phyloP scores from a whole-genome alignment of 768 basidiomycete species.

The Russula abietina region DNA sequence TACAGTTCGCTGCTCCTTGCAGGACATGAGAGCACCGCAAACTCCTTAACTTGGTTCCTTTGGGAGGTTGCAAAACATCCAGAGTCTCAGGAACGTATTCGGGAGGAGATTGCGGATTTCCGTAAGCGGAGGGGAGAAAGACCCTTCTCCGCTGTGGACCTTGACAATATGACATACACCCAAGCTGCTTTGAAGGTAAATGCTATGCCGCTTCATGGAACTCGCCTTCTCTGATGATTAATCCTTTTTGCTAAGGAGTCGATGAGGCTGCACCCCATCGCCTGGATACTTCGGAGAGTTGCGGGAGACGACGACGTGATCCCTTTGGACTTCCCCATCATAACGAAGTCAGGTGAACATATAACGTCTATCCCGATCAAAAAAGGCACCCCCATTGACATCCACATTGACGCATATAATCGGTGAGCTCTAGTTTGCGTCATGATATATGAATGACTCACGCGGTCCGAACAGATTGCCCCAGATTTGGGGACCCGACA shows the following conservation, averaged over 20 bases:
- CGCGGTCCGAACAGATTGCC: conserved; percentile 6
- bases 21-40: conserved; percentile 24
- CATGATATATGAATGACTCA: background rate
- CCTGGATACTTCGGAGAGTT: conserved; percentile 7
- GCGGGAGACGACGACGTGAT: conserved; percentile 22
- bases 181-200: conserved; percentile 22
- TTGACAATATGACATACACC: conserved; percentile 20
- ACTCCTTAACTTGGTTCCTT: conserved; percentile 18
- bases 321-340: conserved; percentile 20
- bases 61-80: conserved; percentile 23
- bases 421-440: background rate
- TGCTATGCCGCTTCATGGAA: background rate
- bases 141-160: conserved; percentile 2
- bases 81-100: conserved; percentile 20
- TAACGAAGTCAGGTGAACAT: conserved; percentile 16
- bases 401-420: conserved; percentile 18
- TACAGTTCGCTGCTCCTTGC: conserved; percentile 18
- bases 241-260: conserved; percentile 12
- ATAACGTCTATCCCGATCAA: conserved; percentile 18
- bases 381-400: conserved; percentile 21
- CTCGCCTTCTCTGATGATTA: background rate
- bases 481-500: conserved; percentile 23
- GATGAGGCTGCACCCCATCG: conserved; percentile 22
- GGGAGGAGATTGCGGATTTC: conserved; percentile 16
- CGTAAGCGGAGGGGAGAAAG: conserved; percentile 8